Percentiles rank a stretch among this genome's conserved stretches.
Evolutionary conservation across 331 rosid species (phyloP).

Genomic region (Rosa hybrid): DNA sequence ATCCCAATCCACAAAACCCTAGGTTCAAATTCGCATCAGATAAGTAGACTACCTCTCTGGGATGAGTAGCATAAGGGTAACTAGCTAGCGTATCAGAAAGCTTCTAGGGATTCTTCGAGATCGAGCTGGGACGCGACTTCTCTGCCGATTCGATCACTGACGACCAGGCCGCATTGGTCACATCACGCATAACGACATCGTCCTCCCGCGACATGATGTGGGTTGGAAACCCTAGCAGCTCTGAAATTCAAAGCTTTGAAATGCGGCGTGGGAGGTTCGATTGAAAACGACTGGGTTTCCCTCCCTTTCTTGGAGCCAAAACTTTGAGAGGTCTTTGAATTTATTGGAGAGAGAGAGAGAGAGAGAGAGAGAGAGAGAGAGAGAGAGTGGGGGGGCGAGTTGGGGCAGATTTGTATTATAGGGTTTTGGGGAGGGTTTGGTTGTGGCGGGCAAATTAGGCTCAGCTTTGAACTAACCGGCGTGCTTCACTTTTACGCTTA

Average conservation of each 20-base stretch:
- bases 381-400: neutral
- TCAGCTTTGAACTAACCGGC: neutral
- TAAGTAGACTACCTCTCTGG: conserved; percentile 64
- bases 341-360: neutral
- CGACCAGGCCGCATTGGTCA: conserved; percentile 70
- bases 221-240: conserved; percentile 26
- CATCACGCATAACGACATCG: conserved; percentile 79
- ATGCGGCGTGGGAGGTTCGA: neutral
- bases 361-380: neutral
- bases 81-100: conserved; percentile 85
- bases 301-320: conserved; percentile 23
- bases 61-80: conserved; percentile 85
- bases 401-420: conserved; percentile 16
- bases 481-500: neutral
- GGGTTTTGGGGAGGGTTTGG: conserved; percentile 70
- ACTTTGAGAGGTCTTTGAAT: neutral
- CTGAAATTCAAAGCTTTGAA: neutral
- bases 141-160: conserved; percentile 86
- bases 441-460: conserved; percentile 59
- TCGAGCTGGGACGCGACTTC: conserved; percentile 85
- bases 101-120: conserved; percentile 93
- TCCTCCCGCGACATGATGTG: conserved; percentile 75
- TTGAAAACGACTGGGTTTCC: conserved; percentile 11
- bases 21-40: conserved; percentile 1
- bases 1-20: neutral